These are phyloP conservation scores for Heimioporus sp. DNA, from an alignment of 768 basidiomycete species.

Conservation along the genomic window DNA sequence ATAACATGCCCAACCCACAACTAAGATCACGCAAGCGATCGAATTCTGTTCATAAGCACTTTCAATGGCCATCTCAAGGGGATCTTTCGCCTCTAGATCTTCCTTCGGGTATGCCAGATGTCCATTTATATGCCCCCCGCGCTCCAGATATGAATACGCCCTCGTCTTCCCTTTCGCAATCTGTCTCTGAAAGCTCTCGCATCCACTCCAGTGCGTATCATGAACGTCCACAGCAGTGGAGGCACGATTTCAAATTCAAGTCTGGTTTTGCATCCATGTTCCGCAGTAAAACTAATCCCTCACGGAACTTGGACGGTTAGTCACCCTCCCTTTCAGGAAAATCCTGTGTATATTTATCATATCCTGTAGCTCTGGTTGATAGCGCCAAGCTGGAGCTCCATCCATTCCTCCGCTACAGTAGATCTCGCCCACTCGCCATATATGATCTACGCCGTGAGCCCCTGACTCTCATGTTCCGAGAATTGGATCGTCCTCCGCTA, in stretches of 20 bases:
- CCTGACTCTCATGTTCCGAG: conserved; percentile 42
- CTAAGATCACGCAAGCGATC: conserved; percentile 2
- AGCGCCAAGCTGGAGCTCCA: conserved; percentile 27
- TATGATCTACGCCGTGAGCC: conserved; percentile 51
- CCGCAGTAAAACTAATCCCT: conserved; percentile 17
- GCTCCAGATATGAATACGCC: conserved; percentile 23
- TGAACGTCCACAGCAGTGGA: conserved; percentile 29
- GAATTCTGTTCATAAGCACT: conserved; percentile 1
- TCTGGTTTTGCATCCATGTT: conserved; percentile 30
- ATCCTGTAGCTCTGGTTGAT: conserved; percentile 18
- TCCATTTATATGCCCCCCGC: conserved; percentile 12
- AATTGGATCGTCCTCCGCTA: conserved; percentile 41
- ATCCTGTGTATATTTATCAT: background rate
- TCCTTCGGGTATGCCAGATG: conserved; percentile 16
- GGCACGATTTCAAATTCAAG: conserved; percentile 32
- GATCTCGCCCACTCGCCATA: conserved; percentile 36
- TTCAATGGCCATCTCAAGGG: conserved; percentile 15
- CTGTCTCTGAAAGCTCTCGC: conserved; percentile 10
- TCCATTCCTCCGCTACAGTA: conserved; percentile 22
- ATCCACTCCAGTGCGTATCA: conserved; percentile 9
- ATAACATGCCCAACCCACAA: conserved; percentile 1
- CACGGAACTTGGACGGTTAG: conserved; percentile 19
- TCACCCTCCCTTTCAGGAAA: background rate
- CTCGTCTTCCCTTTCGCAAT: conserved; percentile 22
- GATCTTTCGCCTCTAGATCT: conserved; percentile 22